Evolutionary conservation across 2,329 filamentous ascomycete genomes (phyloP).

Genomic region (Cladosporium sp.): DNA sequence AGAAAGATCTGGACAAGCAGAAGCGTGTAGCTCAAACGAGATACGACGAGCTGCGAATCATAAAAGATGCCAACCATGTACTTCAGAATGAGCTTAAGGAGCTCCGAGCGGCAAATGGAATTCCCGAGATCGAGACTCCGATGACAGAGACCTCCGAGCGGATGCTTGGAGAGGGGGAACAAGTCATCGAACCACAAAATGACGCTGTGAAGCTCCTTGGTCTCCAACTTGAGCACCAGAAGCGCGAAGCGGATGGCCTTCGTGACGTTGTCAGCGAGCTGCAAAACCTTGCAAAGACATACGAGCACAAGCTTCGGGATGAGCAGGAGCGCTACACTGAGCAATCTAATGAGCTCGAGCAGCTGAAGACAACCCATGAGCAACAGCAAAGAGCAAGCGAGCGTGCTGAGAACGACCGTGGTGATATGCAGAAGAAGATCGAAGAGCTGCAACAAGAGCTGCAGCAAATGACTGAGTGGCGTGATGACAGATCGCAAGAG

Average conservation of each 20-base stretch:
- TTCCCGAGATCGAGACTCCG: constrained; percentile 6
- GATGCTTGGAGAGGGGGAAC: neutral
- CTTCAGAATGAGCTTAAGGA: constrained; percentile 14
- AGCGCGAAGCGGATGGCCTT: neutral
- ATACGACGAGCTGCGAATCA: constrained; percentile 10
- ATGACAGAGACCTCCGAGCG: constrained; percentile 15
- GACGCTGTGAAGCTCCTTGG: constrained; percentile 7
- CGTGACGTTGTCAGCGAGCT: neutral
- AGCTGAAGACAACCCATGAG: neutral
- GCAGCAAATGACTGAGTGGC: constrained; percentile 16
- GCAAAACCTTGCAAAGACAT: constrained; percentile 3
- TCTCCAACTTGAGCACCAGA: constrained; percentile 7
- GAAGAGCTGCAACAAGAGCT: constrained; percentile 13
- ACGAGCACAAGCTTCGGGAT: constrained; percentile 1
- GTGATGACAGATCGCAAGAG: constrained; percentile 10
- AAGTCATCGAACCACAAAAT: constrained; percentile 1
- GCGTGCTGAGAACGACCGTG: constrained; percentile 7
- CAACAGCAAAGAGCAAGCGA: constrained; percentile 13
- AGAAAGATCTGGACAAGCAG: constrained; percentile 10
- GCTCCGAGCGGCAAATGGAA: constrained; percentile 12
- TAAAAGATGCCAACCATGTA: constrained; percentile 10
- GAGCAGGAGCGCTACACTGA: neutral
- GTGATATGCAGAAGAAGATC: constrained; percentile 9
- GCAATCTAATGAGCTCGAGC: constrained; percentile 1
- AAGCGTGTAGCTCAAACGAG: constrained; percentile 10